Evolutionary conservation across 768 basidiomycete species (phyloP), one percentile per base, ranked within the genome.

Genomic region (Lyophyllum atratum): DNA sequence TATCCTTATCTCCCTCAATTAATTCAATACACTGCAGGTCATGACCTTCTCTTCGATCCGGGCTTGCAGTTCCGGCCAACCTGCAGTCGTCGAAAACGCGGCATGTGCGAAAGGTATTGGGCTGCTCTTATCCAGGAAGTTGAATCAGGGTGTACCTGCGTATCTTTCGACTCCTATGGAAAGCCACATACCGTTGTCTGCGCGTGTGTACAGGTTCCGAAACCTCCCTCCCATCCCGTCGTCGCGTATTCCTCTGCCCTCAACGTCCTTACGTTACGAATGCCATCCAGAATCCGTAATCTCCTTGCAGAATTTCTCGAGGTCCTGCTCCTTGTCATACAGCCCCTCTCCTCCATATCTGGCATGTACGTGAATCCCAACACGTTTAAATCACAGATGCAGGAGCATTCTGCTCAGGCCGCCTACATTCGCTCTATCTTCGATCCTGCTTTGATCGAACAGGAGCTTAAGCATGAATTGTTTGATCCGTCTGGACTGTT

Each of bases 21-120:
- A 52, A 26, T 50, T 7, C 39, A 37, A 48, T 56, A 3, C 22
- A 17, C 24, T 55, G 11, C 65, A 93, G 91, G 91, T 31, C 93
- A 96, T 64, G 93, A 95, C 72, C 80, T 95, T 58, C 83, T 95
- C 62, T 95, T 95, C 62, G 94, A 96, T 60, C 81, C 90, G 17
- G 86, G 87, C 15, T 76, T 93, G 14, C 91, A 93, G 69, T 93
- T 93, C 71, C 83, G 89, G 42, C 90, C 90, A 11, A 86, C 87
- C 1, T 80, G 82, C n/a, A 84, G 84, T 60, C 84, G 87, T 39
- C 84, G 87, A 55, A 93, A 93, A 69, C 76, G 75, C 69, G 84
- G 87, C 48, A 76, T 84, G 34, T 80, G 86, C 0, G 92, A 94
- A 61, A 85, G 82, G 57, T 98, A 96, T 68, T 98, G 95, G 95